Evolutionary conservation across 805 yeast species (phyloP), one percentile per base, ranked within the genome.

Genomic region (Ogataea ramenticola): DNA sequence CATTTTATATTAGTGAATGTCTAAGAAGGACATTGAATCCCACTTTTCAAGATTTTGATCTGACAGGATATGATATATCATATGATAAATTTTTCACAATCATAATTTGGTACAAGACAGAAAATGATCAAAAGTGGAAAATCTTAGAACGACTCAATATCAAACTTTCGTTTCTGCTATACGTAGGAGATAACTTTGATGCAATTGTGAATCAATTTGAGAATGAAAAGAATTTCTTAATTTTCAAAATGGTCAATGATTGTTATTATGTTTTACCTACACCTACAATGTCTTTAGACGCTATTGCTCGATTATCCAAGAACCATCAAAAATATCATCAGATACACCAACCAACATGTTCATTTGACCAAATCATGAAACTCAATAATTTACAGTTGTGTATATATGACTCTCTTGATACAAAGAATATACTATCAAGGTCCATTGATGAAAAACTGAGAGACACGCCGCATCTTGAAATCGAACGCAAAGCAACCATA

Each of bases 291-390:
- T 37, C 61, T 1, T 5, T 8, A 1, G 55, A 54, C 11, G 15
- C 39, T 1, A 40, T 60, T 1, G 37, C 41, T 1, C 12, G 32
- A 6, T 38, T 60, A 12, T 41, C 44, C 33, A 20, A 41, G 7
- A 39, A 39, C 16, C 40, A 49, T 36, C 20, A 24, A 10, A 36
- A 29, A 22, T 49, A 42, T 30, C 9, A 42, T 34, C 14, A 44
- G 40, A 30, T 30, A 5, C 41, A 22, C 12, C 34, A 20, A 33
- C 31, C 30, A 2, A 57, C 68, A 1, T 58, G 70, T 43, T 54
- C 66, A 0, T 70, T 62, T 48, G 74, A 69, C 44, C 66, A 64
- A 24, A 58, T 67, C 12, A 67, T 70, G 72, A 69, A 67, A 42
- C 43, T 70, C 46, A 67, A 67, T 41, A 68, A 68, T 27, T 49